Percentiles rank a stretch among this genome's conserved stretches.
phyloP scores from a whole-genome alignment of 306 rosid genomes.

The Rosa chinensis region DNA sequence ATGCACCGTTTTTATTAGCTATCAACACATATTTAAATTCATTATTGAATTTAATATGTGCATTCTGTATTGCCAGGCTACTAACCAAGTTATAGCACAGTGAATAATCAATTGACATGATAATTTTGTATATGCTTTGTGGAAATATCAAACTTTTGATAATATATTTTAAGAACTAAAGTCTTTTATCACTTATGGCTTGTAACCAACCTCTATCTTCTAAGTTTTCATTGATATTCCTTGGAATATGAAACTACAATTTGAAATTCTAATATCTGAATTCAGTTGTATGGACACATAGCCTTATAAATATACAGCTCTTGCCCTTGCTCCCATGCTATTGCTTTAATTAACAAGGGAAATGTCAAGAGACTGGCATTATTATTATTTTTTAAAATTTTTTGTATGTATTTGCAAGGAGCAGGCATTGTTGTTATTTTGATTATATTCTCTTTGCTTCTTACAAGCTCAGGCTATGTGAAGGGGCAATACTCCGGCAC shows the following conservation, averaged over 20 bases:
- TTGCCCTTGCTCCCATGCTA: neutral
- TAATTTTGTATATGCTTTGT: neutral
- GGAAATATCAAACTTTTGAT: neutral
- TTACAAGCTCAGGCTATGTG: constrained; percentile 55
- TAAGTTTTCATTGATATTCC: neutral
- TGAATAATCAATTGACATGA: too few relatives aligned
- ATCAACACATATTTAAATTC: too few relatives aligned
- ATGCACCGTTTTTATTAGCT: too few relatives aligned
- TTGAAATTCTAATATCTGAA: neutral
- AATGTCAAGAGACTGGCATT: neutral
- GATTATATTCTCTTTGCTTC: constrained; percentile 19
- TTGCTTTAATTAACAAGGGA: neutral
- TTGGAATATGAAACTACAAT: neutral
- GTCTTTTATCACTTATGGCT: neutral
- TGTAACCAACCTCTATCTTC: neutral
- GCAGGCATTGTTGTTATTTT: constrained; percentile 12
- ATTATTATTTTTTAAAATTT: too few relatives aligned
- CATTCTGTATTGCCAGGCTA: too few relatives aligned
- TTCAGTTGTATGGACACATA: neutral
- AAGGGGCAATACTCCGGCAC: constrained; percentile 45
- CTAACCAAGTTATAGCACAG: too few relatives aligned
- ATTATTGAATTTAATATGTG: too few relatives aligned
- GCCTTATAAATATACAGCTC: neutral
- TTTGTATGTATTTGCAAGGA: constrained; percentile 3
- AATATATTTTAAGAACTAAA: neutral